These are phyloP conservation scores for Brassica hybrid DNA, from an alignment of 441 rosid species.

Conservation along the genomic window DNA sequence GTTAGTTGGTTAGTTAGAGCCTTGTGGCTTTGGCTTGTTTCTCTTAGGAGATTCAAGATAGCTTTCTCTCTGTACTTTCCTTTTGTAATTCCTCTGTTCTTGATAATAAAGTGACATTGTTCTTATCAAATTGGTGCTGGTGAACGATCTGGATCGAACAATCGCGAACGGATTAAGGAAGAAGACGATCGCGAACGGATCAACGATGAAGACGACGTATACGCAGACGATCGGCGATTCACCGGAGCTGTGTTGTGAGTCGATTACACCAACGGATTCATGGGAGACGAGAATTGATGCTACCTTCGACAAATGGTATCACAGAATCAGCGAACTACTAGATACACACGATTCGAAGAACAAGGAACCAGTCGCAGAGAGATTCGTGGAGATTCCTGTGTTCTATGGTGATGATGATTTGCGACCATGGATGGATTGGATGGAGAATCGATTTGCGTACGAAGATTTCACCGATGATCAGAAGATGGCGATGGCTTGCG, in stretches of 20 bases:
- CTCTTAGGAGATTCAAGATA: too few species aligned
- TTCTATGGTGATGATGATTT: background rate
- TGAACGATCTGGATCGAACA: too few species aligned
- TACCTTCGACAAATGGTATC: background rate
- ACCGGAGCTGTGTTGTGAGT: background rate
- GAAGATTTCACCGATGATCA: background rate
- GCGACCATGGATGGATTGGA: background rate
- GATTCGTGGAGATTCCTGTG: background rate
- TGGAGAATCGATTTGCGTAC: background rate
- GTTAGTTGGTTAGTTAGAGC: too few species aligned
- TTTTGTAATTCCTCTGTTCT: too few species aligned
- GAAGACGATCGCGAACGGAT: too few species aligned
- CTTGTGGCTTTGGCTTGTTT: too few species aligned
- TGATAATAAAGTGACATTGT: too few species aligned
- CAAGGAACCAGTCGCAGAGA: background rate
- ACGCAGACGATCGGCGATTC: background rate
- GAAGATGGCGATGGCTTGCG: background rate
- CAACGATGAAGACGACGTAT: background rate
- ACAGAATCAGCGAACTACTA: background rate
- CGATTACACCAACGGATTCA: background rate
- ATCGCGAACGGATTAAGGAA: too few species aligned
- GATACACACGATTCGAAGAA: background rate
- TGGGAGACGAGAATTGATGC: background rate
- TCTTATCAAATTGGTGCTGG: too few species aligned
- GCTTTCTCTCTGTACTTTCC: too few species aligned